phyloP scores from a whole-genome alignment of 768 basidiomycete genomes.

The Amanita subjunquillea region DNA sequence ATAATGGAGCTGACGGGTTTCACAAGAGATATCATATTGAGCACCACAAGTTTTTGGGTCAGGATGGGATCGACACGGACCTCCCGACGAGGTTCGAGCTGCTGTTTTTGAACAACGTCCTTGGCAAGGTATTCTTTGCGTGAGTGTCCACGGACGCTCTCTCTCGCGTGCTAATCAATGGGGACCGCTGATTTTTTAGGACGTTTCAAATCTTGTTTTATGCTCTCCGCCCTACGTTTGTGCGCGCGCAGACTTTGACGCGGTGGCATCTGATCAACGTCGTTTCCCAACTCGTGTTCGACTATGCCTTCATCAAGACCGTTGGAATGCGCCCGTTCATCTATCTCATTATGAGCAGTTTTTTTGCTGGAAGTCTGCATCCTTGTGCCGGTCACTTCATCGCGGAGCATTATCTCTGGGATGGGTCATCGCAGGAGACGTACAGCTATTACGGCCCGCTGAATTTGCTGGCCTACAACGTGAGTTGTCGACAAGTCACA shows the following conservation, averaged over 20 bases:
- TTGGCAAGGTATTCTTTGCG: constrained; percentile 98
- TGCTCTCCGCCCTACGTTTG: constrained; percentile 89
- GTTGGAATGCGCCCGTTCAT: constrained; percentile 43
- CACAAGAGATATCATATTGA: constrained; percentile 83
- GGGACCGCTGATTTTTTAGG: constrained; percentile 26
- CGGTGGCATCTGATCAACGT: constrained; percentile 83
- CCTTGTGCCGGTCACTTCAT: constrained; percentile 98
- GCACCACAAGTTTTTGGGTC: constrained; percentile 92
- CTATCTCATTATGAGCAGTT: constrained; percentile 82
- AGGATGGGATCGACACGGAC: constrained; percentile 95
- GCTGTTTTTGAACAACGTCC: constrained; percentile 82
- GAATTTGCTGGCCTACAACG: constrained; percentile 90
- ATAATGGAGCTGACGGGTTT: background rate
- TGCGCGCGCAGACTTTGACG: constrained; percentile 73
- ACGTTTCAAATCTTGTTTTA: constrained; percentile 99
- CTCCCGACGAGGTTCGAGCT: constrained; percentile 84
- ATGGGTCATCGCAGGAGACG: constrained; percentile 87
- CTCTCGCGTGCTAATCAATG: background rate
- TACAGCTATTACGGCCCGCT: constrained; percentile 94
- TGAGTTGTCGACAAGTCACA: constrained; percentile 22
- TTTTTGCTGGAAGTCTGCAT: constrained; percentile 94
- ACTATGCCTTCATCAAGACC: constrained; percentile 49
- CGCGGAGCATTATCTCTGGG: constrained; percentile 94
- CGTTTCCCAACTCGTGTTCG: constrained; percentile 54
- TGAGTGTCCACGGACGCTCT: constrained; percentile 28